Base-by-base conservation (phyloP, 495 filamentous ascomycete genomes). In the Penicillium simplicissimum region DNA sequence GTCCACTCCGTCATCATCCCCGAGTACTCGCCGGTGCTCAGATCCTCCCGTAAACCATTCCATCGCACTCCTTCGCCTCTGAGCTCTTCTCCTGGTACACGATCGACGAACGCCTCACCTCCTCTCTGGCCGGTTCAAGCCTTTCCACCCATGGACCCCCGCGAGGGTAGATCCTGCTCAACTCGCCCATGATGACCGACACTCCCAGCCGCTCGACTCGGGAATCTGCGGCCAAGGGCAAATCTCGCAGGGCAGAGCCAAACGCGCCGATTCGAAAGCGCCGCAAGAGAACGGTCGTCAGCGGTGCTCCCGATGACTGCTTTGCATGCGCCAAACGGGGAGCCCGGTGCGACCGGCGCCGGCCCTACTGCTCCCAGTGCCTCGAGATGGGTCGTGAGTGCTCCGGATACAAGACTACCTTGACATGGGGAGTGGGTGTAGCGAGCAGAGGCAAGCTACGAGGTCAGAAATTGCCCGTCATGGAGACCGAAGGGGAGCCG, bases 401-500 rank as follows among this genome's bases (percentile, higher is more conserved):
- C 79, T 92, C 91, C 45, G 95, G 95, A 61, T 98, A 98, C 81
- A 95, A 96, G 78, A 98, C 95, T 21, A 91, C 93, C 51, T 84
- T 98, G 79, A 98, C 95, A 37, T 98, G 95, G 95, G 95, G 94
- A 13, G 90, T 98, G 37, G 95, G 95, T 25, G 95, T 98, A 63
- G 95, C 95, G 40, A 97, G 94, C 72, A 87, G 95, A 64, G 95
- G 95, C 61, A 98, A 98, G 79, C 85, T 98, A 59, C 85, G 95
- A 53, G 95, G 95, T 15, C 75, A 97, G 60, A 90, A 93, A 45
- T 79, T 96, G 23, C 95, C 95, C 19, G 87, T 98, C 59, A 86
- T 72, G 59, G 74, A 74, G 19, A 64, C 75, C 10, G 63, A 71
- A 31, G 65, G 49, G 10, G 66, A 68, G 15, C 15, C 31, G 10